Base-by-base conservation (phyloP, 306 rosid genomes). In the Betula pendula region DNA sequence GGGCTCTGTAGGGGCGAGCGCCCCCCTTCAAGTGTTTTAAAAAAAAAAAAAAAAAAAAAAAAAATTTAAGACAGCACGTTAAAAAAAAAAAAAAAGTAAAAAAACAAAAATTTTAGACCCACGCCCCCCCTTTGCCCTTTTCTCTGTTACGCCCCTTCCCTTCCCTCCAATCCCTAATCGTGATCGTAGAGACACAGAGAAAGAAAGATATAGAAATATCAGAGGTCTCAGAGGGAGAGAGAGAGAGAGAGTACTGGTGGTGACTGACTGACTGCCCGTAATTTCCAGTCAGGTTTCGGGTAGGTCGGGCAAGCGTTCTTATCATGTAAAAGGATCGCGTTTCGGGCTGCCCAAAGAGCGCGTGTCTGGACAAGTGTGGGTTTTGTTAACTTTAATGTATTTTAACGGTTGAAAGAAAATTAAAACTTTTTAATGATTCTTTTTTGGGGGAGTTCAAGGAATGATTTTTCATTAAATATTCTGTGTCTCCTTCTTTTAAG, bases 281-380 rank as follows among this genome's bases (percentile, higher is more conserved):
- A 82, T 83, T 87, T 87, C 83, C 86, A 87, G 84, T 81, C 62
- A 76, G 77, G 82, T 73, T 68, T 80, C 86, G 93, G 96, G 93
- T 84, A 88, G 81, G 27, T 60, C 68, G 95, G 95, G 87, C 90
- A 88, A n/a, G 85, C n/a, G 27, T 33, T 33, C n/a, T 33, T 24
- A 14, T 48, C 14, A 7, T 4, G 74, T 40, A 0, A 24, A 72
- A 62, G 69, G 8, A 33, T 56, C 3, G 45, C 16, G n/a, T 73
- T 49, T 22, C 77, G 84, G 84, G 91, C 88, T 85, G 96, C 91
- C 92, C 93, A 43, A 17, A 17, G 69, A 68, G 83, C 56, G 82
- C 83, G 78, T 65, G 75, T 85, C 77, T 80, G 74, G 89, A 83
- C 89, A 83, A 83, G 83, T 83, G 88, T 80, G 87, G 79, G 88